phyloP scores from a whole-genome alignment of 192 early-diverging fungal genomes.

The Backusella circina region DNA sequence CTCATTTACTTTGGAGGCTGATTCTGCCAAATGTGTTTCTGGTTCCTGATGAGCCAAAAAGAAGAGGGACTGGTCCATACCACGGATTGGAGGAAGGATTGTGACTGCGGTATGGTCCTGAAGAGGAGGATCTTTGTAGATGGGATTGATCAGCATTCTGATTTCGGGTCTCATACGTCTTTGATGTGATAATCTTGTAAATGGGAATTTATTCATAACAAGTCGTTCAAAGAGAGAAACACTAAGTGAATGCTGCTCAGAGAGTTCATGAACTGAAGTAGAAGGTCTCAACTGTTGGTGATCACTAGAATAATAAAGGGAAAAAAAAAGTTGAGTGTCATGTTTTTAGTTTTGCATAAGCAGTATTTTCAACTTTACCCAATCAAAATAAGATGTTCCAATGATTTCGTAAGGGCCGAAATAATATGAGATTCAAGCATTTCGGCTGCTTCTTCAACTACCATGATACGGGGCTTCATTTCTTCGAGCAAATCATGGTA shows the following conservation, averaged over 20 bases:
- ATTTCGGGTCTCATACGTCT: constrained; percentile 59
- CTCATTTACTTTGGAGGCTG: constrained; percentile 42
- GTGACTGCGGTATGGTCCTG: constrained; percentile 40
- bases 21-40: constrained; percentile 39
- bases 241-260: constrained; percentile 35
- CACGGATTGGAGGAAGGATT: constrained; percentile 35
- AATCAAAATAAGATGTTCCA: constrained; percentile 53
- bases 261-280: constrained; percentile 45
- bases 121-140: constrained; percentile 42
- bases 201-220: constrained; percentile 39
- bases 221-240: constrained; percentile 56
- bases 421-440: constrained; percentile 54
- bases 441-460: constrained; percentile 58
- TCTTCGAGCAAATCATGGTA: constrained; percentile 47
- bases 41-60: constrained; percentile 46
- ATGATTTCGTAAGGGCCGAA: constrained; percentile 40
- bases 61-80: constrained; percentile 46
- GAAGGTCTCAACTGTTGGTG: constrained; percentile 55
- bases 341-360: neutral
- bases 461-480: constrained; percentile 44
- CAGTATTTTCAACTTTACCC: constrained; percentile 37
- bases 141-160: constrained; percentile 42
- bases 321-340: neutral
- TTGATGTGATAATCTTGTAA: constrained; percentile 39
- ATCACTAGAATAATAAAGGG: constrained; percentile 31